Evolutionary conservation across 495 filamentous ascomycete species (phyloP).

Genomic region (Annulohypoxylon nitens): DNA sequence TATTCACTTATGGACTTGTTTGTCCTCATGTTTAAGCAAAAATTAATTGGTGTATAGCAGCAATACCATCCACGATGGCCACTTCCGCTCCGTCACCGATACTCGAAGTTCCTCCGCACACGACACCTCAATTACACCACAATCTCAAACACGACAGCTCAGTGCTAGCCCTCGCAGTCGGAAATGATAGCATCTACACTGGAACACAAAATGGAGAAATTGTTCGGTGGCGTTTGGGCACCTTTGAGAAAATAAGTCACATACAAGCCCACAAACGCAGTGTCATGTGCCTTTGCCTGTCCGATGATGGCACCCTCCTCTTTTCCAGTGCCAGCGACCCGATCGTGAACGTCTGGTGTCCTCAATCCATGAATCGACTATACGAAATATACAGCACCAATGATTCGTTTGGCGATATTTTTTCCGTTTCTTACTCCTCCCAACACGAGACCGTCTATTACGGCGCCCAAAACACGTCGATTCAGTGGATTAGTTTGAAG

Average conservation of each 20-base stretch:
- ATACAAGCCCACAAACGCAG: conserved; percentile 91
- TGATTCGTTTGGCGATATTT: conserved; percentile 91
- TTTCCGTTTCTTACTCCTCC: conserved; percentile 88
- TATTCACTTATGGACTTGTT: not conserved
- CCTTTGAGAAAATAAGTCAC: conserved; percentile 79
- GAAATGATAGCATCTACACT: conserved; percentile 76
- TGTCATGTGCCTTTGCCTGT: conserved; percentile 86
- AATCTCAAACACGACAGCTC: conserved; percentile 78
- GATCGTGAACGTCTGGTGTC: conserved; percentile 82
- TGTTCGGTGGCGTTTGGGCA: conserved; percentile 87
- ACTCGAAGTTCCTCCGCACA: conserved; percentile 55
- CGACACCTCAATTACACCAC: conserved; percentile 71
- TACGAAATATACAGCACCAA: conserved; percentile 94
- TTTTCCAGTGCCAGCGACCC: conserved; percentile 96
- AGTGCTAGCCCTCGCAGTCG: conserved; percentile 78
- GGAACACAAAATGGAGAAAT: conserved; percentile 95
- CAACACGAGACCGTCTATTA: conserved; percentile 85
- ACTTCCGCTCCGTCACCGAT: conserved; percentile 48
- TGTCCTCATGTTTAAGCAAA: conserved; percentile 16
- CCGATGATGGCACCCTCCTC: conserved; percentile 77
- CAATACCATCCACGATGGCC: conserved; percentile 27
- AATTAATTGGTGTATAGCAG: conserved; percentile 35
- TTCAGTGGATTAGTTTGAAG: conserved; percentile 74
- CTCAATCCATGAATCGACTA: conserved; percentile 62
- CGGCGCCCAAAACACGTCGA: conserved; percentile 93